These are phyloP conservation scores for Boeremia exigua DNA, from an alignment of 2,329 filamentous ascomycete species.

Conservation along the genomic window DNA sequence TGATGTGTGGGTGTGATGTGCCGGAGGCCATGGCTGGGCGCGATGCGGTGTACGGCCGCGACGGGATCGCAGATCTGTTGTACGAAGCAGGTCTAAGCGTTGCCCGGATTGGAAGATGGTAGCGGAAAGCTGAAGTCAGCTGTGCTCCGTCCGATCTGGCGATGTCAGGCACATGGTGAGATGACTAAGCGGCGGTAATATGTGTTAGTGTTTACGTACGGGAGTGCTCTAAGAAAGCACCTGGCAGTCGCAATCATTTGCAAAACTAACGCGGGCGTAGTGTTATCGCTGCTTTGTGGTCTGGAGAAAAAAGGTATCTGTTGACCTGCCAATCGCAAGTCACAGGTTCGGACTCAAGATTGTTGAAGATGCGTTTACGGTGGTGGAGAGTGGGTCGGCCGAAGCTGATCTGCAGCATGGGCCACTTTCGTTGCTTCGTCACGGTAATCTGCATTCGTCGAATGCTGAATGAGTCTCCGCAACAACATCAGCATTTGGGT, in stretches of 20 bases:
- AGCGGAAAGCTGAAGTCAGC: slow-evolving; percentile 6
- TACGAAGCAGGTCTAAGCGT: slow-evolving; percentile 2
- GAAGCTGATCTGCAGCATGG: slow-evolving; percentile 11
- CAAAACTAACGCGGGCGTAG: neutral
- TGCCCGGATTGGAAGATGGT: slow-evolving; percentile 2
- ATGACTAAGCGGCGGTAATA: slow-evolving; percentile 27
- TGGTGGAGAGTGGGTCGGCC: slow-evolving; percentile 1
- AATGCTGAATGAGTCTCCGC: slow-evolving; percentile 2
- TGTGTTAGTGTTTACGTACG: slow-evolving; percentile 32
- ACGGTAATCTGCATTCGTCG: slow-evolving; percentile 12
- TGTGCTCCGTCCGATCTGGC: slow-evolving; percentile 27
- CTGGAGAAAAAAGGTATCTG: neutral
- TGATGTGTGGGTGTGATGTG: slow-evolving; percentile 18
- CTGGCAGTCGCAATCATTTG: slow-evolving; percentile 13
- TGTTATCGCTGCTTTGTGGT: neutral
- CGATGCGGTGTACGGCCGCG: neutral
- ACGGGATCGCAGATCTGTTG: slow-evolving; percentile 8
- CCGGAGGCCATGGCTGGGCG: neutral
- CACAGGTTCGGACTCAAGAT: neutral
- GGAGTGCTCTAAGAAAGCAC: slow-evolving; percentile 25
- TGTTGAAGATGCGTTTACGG: slow-evolving; percentile 1
- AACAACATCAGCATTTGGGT: slow-evolving; percentile 8
- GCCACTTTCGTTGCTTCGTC: slow-evolving; percentile 11
- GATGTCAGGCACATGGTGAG: slow-evolving; percentile 12
- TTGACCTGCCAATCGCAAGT: neutral